Evolutionary conservation across 352 stramenopile genomes (phyloP).

Genomic region (Phytophthora sojae): DNA sequence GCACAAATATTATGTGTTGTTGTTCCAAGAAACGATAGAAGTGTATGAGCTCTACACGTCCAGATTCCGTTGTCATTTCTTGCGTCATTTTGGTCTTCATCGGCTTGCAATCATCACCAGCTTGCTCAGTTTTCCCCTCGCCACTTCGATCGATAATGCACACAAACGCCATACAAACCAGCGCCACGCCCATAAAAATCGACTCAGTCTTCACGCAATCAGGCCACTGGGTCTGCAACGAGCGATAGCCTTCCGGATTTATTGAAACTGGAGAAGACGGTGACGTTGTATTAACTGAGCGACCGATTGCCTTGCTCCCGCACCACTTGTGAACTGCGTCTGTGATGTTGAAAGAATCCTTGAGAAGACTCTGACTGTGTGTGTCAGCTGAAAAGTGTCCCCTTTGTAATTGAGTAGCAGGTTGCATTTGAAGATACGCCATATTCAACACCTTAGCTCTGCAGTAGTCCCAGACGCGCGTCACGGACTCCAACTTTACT

Average conservation of each 20-base stretch:
- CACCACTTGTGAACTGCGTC: slow-evolving; percentile 24
- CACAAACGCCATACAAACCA: neutral
- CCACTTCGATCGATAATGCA: neutral
- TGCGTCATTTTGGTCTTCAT: neutral
- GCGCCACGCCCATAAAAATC: slow-evolving; percentile 2
- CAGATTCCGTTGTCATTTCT: too few species aligned
- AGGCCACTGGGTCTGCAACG: slow-evolving; percentile 24
- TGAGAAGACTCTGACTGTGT: slow-evolving; percentile 2
- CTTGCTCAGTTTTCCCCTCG: neutral
- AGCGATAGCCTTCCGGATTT: slow-evolving; percentile 17
- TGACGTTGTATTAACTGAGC: slow-evolving; percentile 4
- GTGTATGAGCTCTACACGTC: too few species aligned
- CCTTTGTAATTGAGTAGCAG: neutral
- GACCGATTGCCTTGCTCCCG: slow-evolving; percentile 4
- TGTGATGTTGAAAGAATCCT: slow-evolving; percentile 10
- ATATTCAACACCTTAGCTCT: neutral
- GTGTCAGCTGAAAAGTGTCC: slow-evolving; percentile 2
- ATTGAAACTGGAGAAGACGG: slow-evolving; percentile 10
- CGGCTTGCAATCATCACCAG: neutral
- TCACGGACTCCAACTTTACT: neutral
- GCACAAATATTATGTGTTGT: too few species aligned
- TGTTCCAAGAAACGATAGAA: too few species aligned
- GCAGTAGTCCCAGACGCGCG: neutral
- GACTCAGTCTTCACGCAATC: slow-evolving; percentile 13
- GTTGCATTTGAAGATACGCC: too few species aligned